Percentiles rank a stretch among this genome's conserved stretches.
phyloP scores from a whole-genome alignment of 2,329 filamentous ascomycete species.

The Furcasterigmium sp. region DNA sequence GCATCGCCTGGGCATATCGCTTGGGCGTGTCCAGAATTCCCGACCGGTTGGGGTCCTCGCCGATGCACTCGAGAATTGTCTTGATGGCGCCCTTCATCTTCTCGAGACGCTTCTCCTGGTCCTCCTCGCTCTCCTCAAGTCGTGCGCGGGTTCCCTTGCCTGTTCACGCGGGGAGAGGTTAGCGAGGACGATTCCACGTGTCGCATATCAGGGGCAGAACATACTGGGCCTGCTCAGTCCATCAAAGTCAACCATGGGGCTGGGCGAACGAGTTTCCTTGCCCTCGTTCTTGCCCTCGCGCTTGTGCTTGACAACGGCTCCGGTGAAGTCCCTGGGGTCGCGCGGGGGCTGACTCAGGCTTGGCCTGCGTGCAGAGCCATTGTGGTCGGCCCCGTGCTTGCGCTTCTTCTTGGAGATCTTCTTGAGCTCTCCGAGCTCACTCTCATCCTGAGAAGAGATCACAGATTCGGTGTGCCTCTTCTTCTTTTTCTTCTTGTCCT shows the following conservation, averaged over 20 bases:
- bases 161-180: constrained; percentile 18
- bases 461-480: constrained; percentile 8
- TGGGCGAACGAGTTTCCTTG: constrained; percentile 38
- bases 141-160: constrained; percentile 60
- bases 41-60: constrained; percentile 62
- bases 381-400: constrained; percentile 7
- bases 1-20: constrained; percentile 90
- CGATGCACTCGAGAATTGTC: constrained; percentile 63
- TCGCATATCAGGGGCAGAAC: constrained; percentile 11
- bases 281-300: constrained; percentile 19
- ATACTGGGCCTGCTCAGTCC: constrained; percentile 55
- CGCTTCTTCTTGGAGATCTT: constrained; percentile 13
- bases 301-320: constrained; percentile 12
- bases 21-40: constrained; percentile 66
- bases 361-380: constrained; percentile 31
- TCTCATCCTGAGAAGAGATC: background rate
- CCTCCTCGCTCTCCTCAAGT: constrained; percentile 51
- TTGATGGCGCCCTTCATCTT: constrained; percentile 58
- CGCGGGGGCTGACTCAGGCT: constrained; percentile 58
- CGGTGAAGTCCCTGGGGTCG: constrained; percentile 52
- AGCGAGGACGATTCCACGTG: background rate
- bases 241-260: constrained; percentile 56
- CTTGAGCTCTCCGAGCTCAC: background rate
- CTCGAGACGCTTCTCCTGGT: constrained; percentile 41
- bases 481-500: constrained; percentile 11